Evolutionary conservation across 2,329 filamentous ascomycete genomes (phyloP).

Genomic region (Alternaria rosae): DNA sequence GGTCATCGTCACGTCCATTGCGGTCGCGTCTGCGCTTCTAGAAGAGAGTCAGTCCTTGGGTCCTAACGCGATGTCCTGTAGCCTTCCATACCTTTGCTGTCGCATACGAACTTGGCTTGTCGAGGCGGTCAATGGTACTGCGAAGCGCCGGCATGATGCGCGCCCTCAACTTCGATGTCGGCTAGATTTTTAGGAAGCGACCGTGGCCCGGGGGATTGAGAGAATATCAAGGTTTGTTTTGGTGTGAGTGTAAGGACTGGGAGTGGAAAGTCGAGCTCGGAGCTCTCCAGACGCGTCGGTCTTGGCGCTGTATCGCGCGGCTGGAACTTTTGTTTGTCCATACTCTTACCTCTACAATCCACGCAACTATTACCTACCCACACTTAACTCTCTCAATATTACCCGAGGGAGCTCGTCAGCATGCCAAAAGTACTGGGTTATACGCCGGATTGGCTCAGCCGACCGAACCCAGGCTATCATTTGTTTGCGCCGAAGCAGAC

Average conservation of each 20-base stretch:
- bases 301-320: constrained; percentile 14
- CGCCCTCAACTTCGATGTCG: background rate
- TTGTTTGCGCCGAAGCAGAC: constrained; percentile 70
- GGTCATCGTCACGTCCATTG: constrained; percentile 63
- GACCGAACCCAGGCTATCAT: constrained; percentile 76
- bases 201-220: background rate
- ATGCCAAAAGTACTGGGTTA: constrained; percentile 91
- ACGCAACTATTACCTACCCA: constrained; percentile 9
- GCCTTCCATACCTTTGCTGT: constrained; percentile 70
- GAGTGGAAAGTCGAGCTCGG: constrained; percentile 17
- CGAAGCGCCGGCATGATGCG: constrained; percentile 43
- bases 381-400: background rate
- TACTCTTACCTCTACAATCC: constrained; percentile 1
- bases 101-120: constrained; percentile 95
- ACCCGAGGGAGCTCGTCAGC: constrained; percentile 5
- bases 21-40: constrained; percentile 76
- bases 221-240: background rate
- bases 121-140: constrained; percentile 92
- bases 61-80: background rate
- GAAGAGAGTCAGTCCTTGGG: constrained; percentile 21
- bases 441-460: constrained; percentile 85
- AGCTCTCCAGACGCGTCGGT: constrained; percentile 20
- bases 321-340: constrained; percentile 24
- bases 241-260: background rate
- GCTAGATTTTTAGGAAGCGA: background rate